Evolutionary conservation across 495 filamentous ascomycete species (phyloP).

Genomic region (Aspergillus taichungensis): DNA sequence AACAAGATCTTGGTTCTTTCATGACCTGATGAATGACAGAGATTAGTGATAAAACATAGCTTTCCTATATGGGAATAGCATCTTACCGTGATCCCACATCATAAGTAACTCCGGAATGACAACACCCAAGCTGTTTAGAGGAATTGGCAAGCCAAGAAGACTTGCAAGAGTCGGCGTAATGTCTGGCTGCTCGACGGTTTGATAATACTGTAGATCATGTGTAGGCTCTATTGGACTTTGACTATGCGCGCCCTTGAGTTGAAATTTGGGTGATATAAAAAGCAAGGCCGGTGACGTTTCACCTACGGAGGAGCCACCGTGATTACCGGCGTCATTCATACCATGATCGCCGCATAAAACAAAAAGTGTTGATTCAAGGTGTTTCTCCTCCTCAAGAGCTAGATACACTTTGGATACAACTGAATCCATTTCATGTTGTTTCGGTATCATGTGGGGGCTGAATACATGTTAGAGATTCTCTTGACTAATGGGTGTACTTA

Average conservation of each 20-base stretch:
- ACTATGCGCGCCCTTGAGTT: constrained; percentile 36
- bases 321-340: constrained; percentile 98
- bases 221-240: constrained; percentile 32
- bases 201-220: constrained; percentile 68
- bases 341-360: constrained; percentile 91
- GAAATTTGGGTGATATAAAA: constrained; percentile 84
- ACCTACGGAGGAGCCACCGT: constrained; percentile 84
- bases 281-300: constrained; percentile 90
- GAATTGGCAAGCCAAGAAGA: constrained; percentile 77
- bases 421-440: constrained; percentile 90
- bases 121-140: constrained; percentile 85
- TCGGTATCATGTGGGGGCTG: constrained; percentile 82
- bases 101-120: constrained; percentile 71
- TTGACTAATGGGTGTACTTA: too few relatives aligned
- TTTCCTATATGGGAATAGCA: neutral
- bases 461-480: constrained; percentile 8
- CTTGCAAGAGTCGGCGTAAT: constrained; percentile 83
- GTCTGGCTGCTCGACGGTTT: constrained; percentile 82
- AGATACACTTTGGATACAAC: constrained; percentile 69
- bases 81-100: constrained; percentile 58
- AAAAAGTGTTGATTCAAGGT: constrained; percentile 71
- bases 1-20: constrained; percentile 58
- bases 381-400: constrained; percentile 57
- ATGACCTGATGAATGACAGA: constrained; percentile 14
- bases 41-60: neutral